phyloP scores from a whole-genome alignment of 306 rosid genomes.

The Cucumis hystrix region DNA sequence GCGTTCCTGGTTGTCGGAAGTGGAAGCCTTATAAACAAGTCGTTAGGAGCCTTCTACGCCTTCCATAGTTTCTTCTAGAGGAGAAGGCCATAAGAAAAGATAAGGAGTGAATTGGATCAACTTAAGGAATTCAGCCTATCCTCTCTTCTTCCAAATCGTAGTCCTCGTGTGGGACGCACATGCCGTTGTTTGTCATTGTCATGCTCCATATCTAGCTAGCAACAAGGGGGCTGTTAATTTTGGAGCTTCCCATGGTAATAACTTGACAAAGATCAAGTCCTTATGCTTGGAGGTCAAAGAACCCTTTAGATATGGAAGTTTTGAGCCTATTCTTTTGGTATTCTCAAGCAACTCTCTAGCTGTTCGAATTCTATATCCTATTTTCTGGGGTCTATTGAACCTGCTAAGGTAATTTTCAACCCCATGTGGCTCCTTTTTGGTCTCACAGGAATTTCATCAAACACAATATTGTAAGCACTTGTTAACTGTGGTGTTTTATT shows the following conservation, averaged over 20 bases:
- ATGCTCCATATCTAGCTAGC: slow-evolving; percentile 36
- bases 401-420: slow-evolving; percentile 42
- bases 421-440: background rate
- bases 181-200: slow-evolving; percentile 62
- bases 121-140: no score
- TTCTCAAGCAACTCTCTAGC: slow-evolving; percentile 76
- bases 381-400: slow-evolving; percentile 94
- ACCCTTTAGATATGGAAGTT: slow-evolving; percentile 73
- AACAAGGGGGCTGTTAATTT: background rate
- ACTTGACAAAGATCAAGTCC: slow-evolving; percentile 40
- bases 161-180: slow-evolving; percentile 82
- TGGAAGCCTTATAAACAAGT: slow-evolving; percentile 22
- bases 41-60: no score
- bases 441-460: background rate
- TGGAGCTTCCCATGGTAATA: slow-evolving; percentile 28
- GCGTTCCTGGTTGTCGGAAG: slow-evolving; percentile 90
- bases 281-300: slow-evolving; percentile 61
- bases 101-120: no score
- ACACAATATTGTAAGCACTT: background rate
- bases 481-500: background rate
- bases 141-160: no score
- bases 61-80: no score
- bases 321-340: slow-evolving; percentile 88
- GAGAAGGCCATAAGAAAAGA: no score
- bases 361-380: slow-evolving; percentile 84